phyloP scores from a whole-genome alignment of 1,284 basidiomycete species.

The Rhodofomes roseus region DNA sequence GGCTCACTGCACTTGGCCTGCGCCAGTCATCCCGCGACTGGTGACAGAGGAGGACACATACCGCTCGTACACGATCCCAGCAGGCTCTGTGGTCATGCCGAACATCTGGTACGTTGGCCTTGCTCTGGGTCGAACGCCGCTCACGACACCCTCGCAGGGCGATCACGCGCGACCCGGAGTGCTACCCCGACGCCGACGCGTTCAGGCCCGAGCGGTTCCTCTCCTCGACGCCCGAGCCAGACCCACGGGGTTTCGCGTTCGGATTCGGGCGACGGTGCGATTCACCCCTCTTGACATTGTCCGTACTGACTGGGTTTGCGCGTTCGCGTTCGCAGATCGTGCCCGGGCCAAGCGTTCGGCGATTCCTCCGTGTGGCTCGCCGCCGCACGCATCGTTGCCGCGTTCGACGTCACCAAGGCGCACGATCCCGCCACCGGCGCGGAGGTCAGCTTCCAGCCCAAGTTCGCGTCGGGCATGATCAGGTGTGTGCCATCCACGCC shows the following conservation, averaged over 20 bases:
- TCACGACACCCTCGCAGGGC: conserved; percentile 11
- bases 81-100: conserved; percentile 41
- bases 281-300: not conserved
- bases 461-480: not conserved
- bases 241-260: conserved; percentile 6
- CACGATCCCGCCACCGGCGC: conserved; percentile 4
- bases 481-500: not conserved
- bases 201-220: conserved; percentile 10
- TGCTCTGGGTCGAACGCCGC: not conserved
- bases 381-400: conserved; percentile 12
- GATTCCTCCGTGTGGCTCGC: conserved; percentile 16
- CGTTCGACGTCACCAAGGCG: conserved; percentile 11
- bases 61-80: conserved; percentile 40
- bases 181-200: conserved; percentile 13
- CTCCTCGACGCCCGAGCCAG: conserved; percentile 9
- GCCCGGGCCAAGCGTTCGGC: conserved; percentile 14
- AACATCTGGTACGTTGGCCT: conserved; percentile 29
- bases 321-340: not conserved
- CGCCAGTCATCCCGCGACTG: conserved; percentile 10
- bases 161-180: conserved; percentile 14
- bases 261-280: conserved; percentile 12
- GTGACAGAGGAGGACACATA: conserved; percentile 44
- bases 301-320: not conserved
- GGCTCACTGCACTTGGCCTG: not conserved
- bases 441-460: conserved; percentile 2